phyloP scores from a whole-genome alignment of 169 alveolate genomes.

The Plasmodium cynomolgi region DNA sequence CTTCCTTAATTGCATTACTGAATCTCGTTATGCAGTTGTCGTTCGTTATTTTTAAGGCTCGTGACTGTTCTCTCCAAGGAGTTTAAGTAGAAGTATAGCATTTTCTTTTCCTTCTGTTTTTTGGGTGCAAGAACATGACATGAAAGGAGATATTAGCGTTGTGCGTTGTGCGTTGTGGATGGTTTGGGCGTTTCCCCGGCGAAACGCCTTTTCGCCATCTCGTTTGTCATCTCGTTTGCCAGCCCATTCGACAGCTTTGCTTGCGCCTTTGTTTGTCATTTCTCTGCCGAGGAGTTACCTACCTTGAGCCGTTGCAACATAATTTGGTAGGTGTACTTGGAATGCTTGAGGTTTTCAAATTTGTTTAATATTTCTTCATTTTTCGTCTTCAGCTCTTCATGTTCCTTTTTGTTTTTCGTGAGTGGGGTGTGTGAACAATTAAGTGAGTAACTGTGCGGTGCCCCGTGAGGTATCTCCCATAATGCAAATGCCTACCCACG shows the following conservation, averaged over 20 bases:
- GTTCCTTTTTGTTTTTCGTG: conserved; percentile 18
- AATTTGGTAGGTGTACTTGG: conserved; percentile 61
- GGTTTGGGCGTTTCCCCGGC: neutral
- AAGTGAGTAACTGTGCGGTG: neutral
- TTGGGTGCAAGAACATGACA: neutral
- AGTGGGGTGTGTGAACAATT: neutral
- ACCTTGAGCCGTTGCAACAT: conserved; percentile 71
- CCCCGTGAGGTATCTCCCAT: neutral
- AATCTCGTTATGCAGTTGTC: conserved; percentile 22
- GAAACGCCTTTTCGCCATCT: neutral
- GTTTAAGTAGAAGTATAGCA: conserved; percentile 49
- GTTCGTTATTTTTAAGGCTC: conserved; percentile 57
- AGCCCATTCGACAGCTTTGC: neutral
- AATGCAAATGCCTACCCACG: neutral
- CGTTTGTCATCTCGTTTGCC: too few species aligned
- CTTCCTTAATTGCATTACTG: conserved; percentile 23
- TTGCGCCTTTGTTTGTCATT: neutral
- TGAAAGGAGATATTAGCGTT: neutral
- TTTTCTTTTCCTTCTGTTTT: conserved; percentile 56
- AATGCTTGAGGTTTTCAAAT: conserved; percentile 64
- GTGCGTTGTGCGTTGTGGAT: neutral
- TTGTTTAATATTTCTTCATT: conserved; percentile 54
- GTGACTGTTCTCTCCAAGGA: conserved; percentile 61
- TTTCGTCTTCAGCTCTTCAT: conserved; percentile 51
- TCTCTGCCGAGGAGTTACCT: neutral